Conservation (phyloP, 2,329 filamentous ascomycete species). For the Microcyclospora tardicrescens region DNA sequence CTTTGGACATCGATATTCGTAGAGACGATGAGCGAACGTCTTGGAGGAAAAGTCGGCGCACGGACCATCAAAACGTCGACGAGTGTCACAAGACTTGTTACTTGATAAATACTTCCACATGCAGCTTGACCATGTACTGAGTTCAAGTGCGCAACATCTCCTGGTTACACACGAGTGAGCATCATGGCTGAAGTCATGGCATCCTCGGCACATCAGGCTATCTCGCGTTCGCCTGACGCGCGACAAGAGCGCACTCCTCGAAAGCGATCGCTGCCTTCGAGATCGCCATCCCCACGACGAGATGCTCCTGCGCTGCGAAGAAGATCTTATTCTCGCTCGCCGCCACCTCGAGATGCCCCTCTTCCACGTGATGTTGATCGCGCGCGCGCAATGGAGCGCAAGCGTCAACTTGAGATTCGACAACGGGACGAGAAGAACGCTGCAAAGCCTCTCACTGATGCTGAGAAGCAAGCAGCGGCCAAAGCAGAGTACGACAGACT, state of each 20-base stretch:
- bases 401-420: slow-evolving; percentile 36
- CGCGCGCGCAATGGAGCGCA: slow-evolving; percentile 38
- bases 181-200: slow-evolving; percentile 4
- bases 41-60: too few species aligned
- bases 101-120: too few species aligned
- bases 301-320: slow-evolving; percentile 20
- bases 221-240: slow-evolving; percentile 1
- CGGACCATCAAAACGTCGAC: too few species aligned
- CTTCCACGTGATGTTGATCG: slow-evolving; percentile 38
- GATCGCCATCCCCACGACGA: slow-evolving; percentile 23
- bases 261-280: slow-evolving; percentile 22
- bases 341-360: slow-evolving; percentile 24
- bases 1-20: too few species aligned
- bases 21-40: too few species aligned
- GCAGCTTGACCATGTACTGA: too few species aligned
- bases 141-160: too few species aligned
- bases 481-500: slow-evolving; percentile 87
- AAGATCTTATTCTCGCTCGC: slow-evolving; percentile 20
- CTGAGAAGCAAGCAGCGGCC: slow-evolving; percentile 74
- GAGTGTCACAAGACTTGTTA: too few species aligned
- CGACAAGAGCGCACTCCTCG: slow-evolving; percentile 13
- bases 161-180: too few species aligned
- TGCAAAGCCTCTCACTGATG: slow-evolving; percentile 50
- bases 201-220: background rate
- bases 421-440: slow-evolving; percentile 29